These are phyloP conservation scores for Stagonosporopsis vannaccii DNA, from an alignment of 2,329 filamentous ascomycete species.

Conservation along the genomic window DNA sequence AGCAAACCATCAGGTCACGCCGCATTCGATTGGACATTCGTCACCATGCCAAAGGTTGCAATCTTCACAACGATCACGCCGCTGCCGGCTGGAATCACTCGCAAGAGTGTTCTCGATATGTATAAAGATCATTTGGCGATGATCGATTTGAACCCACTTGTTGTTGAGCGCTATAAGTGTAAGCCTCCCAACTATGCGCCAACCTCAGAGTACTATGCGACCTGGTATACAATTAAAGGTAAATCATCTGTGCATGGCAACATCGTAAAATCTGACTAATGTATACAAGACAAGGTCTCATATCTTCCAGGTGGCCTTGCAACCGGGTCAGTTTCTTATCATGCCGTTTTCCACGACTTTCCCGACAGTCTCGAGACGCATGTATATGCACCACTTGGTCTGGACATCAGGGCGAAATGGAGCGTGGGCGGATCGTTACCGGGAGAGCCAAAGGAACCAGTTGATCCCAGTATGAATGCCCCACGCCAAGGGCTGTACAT, in stretches of 20 bases:
- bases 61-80: slow-evolving; percentile 82
- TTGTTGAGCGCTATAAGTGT: slow-evolving; percentile 74
- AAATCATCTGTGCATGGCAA: not conserved
- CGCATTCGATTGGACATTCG: not conserved
- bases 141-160: slow-evolving; percentile 87
- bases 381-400: slow-evolving; percentile 80
- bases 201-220: slow-evolving; percentile 73
- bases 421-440: slow-evolving; percentile 74
- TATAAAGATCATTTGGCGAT: slow-evolving; percentile 81
- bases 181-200: slow-evolving; percentile 70
- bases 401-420: slow-evolving; percentile 83
- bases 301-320: slow-evolving; percentile 74
- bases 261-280: slow-evolving; percentile 11
- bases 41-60: slow-evolving; percentile 71
- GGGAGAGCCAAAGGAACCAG: slow-evolving; percentile 70
- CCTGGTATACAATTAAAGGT: slow-evolving; percentile 71
- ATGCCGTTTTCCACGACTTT: slow-evolving; percentile 79
- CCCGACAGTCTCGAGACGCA: slow-evolving; percentile 79
- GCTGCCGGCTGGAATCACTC: slow-evolving; percentile 71
- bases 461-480: slow-evolving; percentile 71
- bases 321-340: slow-evolving; percentile 76
- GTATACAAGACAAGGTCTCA: slow-evolving; percentile 68
- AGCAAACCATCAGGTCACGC: slow-evolving; percentile 2
- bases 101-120: slow-evolving; percentile 75
- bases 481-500: slow-evolving; percentile 77